Evolutionary conservation across 306 rosid genomes (phyloP), one percentile per base, ranked within the genome.

Genomic region (Arachis hypogaea): DNA sequence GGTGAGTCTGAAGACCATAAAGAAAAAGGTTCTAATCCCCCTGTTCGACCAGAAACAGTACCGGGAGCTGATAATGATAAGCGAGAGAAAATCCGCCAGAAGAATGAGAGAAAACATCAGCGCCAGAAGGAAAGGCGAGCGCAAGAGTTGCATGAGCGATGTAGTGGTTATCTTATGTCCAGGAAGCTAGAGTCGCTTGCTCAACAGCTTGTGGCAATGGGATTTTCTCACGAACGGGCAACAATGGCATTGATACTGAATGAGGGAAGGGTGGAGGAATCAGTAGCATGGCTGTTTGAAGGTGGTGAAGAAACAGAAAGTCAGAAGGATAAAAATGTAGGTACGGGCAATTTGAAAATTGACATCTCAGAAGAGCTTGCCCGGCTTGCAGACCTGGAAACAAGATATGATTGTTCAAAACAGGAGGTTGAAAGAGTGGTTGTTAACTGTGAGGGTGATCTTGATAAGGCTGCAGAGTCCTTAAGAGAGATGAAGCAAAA

Each of bases 61-160:
- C 99, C 97, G 42, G 99, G 99, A 75, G 96, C 92, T 61, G 98
- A 95, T 49, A 90, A 82, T 78, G 99, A 95, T 78, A 95, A 90
- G 80, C 85, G 99, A 66, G 99, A 92, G 66, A 95, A 92, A 85
- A 86, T 86, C 68, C 99, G 99, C 47, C 99, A 85, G 77, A 92
- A 95, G 84, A 95, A 95, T 54, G 99, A 95, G 81, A 87, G 80
- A 71, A 95, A 95, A 82, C 99, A 95, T 88, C 99, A 92, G 71
- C 97, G 98, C 33, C 99, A 95, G 77, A 95, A 92, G 87, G 99
- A 95, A 88, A 89, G 86, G 82, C 84, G 98, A 67, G 98, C 98
- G 61, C 99, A 85, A 75, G 99, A 95, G 85, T 82, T 95, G 88
- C 97, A 84, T 62, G 99, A 95, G 61, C 85, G 89, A 43, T 95